Base-by-base conservation (phyloP, 2,329 filamentous ascomycete genomes). In the Sporothrix mexicana region DNA sequence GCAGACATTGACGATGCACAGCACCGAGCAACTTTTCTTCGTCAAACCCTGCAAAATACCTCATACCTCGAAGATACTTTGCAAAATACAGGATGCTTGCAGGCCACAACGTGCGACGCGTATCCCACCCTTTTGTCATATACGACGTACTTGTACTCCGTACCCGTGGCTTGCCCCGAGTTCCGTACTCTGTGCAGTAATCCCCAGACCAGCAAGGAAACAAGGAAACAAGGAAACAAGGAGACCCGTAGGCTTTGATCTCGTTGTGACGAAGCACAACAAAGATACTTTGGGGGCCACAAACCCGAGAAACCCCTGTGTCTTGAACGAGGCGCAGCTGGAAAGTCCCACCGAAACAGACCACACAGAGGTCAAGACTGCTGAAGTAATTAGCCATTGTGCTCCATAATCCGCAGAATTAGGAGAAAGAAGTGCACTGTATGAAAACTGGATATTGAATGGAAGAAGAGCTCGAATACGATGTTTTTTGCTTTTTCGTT, bases 241-340 rank as follows among this genome's bases (percentile, higher is more conserved):
- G 30, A 53, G 23, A 36, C 30, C 7, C 30, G 30, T 36, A 47
- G 36, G 45, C 23, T 43, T 51, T 68, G 30, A 4, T 36, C 3
- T 15, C 25, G 17, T 25, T 68, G 36, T 23, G 64, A 68, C 64
- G 43, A 55, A 45, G n/a, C 49, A 69, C 51, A 20, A 66, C 45
- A 66, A 23, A 17, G 17, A 9, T n/a, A 20, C 30, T 36, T 41
- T 64, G 59, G 41, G 41, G 20, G 20, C 62, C 23, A 68, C n/a
- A 13, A 36, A 36, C 30, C 30, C 30, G 30, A 36, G 30, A 36
- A 36, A 43, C 15, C 49, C 45, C 20, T 69, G 49, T 49, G 20
- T 70, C n/a, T 36, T 20, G 53, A 62, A 61, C 55, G 69, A 61
- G 69, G 69, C 69, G 69, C 69, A 70, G 69, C 69, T 53, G 66